Evolutionary conservation across 2,329 filamentous ascomycete species (phyloP).

Genomic region (Coleophoma eucalyptorum): DNA sequence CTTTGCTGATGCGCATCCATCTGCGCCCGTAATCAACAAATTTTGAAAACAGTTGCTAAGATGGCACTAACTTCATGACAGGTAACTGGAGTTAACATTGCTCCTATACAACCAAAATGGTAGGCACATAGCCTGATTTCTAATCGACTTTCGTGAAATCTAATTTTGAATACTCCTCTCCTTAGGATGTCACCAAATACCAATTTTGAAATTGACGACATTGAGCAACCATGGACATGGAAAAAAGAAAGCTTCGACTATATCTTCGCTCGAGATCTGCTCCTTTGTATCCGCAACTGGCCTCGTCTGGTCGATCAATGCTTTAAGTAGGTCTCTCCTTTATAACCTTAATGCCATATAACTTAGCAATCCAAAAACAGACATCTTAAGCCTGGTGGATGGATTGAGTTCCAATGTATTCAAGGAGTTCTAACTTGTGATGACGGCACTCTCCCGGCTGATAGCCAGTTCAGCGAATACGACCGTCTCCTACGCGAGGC

Average conservation of each 20-base stretch:
- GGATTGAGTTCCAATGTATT: conserved; percentile 7
- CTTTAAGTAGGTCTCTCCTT: conserved; percentile 1
- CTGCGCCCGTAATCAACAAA: conserved; percentile 1
- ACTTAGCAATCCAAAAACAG: neutral
- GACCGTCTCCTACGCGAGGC: neutral
- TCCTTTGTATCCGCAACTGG: conserved; percentile 4
- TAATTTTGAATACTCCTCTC: too few relatives aligned
- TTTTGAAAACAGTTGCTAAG: neutral
- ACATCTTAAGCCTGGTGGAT: conserved; percentile 9
- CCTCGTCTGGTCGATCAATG: conserved; percentile 5
- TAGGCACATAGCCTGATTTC: neutral
- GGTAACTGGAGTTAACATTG: conserved; percentile 5
- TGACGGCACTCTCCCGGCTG: conserved; percentile 3
- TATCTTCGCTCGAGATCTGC: conserved; percentile 1
- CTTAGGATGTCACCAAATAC: conserved; percentile 15
- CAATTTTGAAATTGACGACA: conserved; percentile 26
- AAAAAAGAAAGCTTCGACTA: conserved; percentile 1
- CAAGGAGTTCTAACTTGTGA: conserved; percentile 2
- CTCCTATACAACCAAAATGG: conserved; percentile 6
- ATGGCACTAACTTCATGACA: neutral
- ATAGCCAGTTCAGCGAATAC: conserved; percentile 2
- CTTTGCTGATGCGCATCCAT: conserved; percentile 4
- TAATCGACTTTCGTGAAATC: neutral
- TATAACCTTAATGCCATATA: neutral
- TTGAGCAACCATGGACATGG: conserved; percentile 17